phyloP scores from a whole-genome alignment of 2,329 filamentous ascomycete genomes.

The Mariannaea sp. region DNA sequence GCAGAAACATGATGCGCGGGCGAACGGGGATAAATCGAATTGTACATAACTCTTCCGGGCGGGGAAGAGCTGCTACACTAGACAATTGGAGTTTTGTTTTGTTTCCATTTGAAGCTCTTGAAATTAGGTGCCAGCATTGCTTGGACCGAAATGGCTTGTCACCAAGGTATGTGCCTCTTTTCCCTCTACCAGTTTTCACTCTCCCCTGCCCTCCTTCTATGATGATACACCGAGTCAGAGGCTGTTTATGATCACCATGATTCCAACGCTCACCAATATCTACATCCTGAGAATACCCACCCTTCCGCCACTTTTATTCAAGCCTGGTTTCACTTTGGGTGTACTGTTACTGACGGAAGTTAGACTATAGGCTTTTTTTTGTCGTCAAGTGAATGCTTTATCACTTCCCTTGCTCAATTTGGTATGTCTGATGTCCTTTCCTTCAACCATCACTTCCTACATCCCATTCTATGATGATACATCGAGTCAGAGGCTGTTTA shows the following conservation, averaged over 20 bases:
- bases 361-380: background rate
- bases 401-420: background rate
- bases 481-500: slow-evolving; percentile 54
- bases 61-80: slow-evolving; percentile 46
- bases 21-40: slow-evolving; percentile 37
- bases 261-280: slow-evolving; percentile 44
- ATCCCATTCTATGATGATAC: slow-evolving; percentile 47
- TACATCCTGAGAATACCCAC: slow-evolving; percentile 23
- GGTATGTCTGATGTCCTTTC: slow-evolving; percentile 7
- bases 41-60: slow-evolving; percentile 47
- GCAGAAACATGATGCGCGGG: slow-evolving; percentile 25
- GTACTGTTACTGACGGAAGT: slow-evolving; percentile 5
- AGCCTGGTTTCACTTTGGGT: background rate
- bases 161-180: slow-evolving; percentile 33
- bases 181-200: slow-evolving; percentile 2
- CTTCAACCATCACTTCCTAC: slow-evolving; percentile 1
- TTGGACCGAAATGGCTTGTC: slow-evolving; percentile 20
- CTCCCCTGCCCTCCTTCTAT: slow-evolving; percentile 34
- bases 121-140: slow-evolving; percentile 32
- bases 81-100: slow-evolving; percentile 48
- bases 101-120: slow-evolving; percentile 36
- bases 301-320: background rate
- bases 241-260: slow-evolving; percentile 54
- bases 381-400: background rate
- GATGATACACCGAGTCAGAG: slow-evolving; percentile 51